Evolutionary conservation across 345 rosid species (phyloP).

Genomic region (Rhodomyrtus tomentosa): DNA sequence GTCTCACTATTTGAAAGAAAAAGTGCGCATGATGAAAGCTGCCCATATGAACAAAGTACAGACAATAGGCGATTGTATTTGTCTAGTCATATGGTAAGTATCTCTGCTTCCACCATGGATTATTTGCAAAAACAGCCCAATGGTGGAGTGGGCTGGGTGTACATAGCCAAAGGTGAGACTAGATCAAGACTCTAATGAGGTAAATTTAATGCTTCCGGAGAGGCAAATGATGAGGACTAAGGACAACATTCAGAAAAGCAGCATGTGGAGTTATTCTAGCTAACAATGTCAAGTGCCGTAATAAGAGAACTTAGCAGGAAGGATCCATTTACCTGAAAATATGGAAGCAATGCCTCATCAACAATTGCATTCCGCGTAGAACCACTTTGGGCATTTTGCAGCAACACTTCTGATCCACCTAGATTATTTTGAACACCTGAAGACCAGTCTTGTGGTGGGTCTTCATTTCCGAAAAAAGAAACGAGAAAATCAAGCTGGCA

Average conservation of each 20-base stretch:
- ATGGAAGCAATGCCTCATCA: constrained; percentile 91
- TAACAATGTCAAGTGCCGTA: neutral
- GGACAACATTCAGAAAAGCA: neutral
- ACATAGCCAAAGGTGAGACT: neutral
- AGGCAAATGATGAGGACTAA: neutral
- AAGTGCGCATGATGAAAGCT: neutral
- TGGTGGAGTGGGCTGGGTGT: neutral
- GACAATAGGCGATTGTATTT: neutral
- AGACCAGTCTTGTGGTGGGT: constrained; percentile 27
- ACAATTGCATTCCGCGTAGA: constrained; percentile 30
- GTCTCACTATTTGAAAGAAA: neutral
- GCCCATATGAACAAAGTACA: neutral
- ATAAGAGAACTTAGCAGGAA: neutral
- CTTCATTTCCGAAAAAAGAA: constrained; percentile 58
- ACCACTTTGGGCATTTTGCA: constrained; percentile 8
- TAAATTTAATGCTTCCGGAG: neutral
- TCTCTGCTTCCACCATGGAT: neutral
- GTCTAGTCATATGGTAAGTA: neutral
- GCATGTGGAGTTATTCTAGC: neutral
- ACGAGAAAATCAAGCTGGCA: constrained; percentile 86
- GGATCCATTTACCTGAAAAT: constrained; percentile 64
- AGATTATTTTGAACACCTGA: constrained; percentile 25
- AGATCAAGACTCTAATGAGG: neutral
- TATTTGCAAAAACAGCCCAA: neutral
- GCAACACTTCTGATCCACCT: constrained; percentile 19